phyloP scores from a whole-genome alignment of 2,329 filamentous ascomycete genomes.

The Aureobasidium sp. region DNA sequence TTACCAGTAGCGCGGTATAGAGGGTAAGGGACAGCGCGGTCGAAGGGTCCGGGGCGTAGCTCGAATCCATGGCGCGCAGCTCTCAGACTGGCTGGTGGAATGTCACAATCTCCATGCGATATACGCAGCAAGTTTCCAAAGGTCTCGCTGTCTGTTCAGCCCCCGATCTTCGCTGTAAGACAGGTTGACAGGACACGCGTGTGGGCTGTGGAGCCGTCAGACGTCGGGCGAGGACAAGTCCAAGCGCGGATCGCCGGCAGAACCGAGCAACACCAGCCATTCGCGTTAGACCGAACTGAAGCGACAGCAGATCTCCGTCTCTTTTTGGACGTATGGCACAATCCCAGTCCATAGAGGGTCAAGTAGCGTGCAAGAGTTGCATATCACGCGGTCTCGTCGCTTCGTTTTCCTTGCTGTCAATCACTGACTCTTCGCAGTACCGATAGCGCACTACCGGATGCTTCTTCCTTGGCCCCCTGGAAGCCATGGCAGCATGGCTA shows the following conservation, averaged over 20 bases:
- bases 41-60: constrained; percentile 24
- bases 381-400: constrained; percentile 5
- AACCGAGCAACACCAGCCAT: too few relatives aligned
- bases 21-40: constrained; percentile 21
- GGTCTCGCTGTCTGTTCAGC: neutral
- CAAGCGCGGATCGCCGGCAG: neutral
- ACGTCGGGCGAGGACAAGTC: neutral
- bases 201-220: constrained; percentile 1
- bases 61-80: constrained; percentile 12
- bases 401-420: neutral
- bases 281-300: too few relatives aligned
- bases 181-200: neutral
- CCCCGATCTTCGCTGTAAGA: constrained; percentile 1
- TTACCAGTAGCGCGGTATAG: constrained; percentile 27
- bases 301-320: neutral
- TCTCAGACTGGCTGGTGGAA: neutral
- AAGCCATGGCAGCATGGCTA: neutral
- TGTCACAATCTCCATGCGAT: constrained; percentile 9
- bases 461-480: neutral
- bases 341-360: neutral
- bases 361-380: neutral
- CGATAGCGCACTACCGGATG: neutral
- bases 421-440: neutral
- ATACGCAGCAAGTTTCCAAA: neutral
- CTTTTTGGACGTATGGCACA: neutral